Conservation (phyloP, 306 rosid genomes). For the Gillenia trifoliata region DNA sequence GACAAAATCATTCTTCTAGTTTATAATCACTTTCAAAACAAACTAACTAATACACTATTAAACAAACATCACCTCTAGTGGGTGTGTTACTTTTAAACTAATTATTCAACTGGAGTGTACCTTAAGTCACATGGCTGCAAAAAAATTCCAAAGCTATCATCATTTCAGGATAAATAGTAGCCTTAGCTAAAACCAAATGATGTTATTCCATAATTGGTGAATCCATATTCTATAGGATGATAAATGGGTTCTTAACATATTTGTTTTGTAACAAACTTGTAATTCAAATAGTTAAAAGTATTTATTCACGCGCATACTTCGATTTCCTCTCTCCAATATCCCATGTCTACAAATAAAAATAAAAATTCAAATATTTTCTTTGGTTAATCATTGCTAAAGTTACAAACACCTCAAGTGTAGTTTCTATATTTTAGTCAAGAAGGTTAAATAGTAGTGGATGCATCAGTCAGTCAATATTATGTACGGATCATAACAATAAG, state of each 20-base stretch:
- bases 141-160: slow-evolving; percentile 33
- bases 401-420: not conserved
- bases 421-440: too few relatives aligned
- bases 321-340: not conserved
- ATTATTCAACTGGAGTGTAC: slow-evolving; percentile 51
- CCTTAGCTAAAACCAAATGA: slow-evolving; percentile 17
- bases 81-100: slow-evolving; percentile 65
- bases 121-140: slow-evolving; percentile 59
- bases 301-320: too few relatives aligned
- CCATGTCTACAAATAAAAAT: too few relatives aligned
- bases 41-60: slow-evolving; percentile 38
- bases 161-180: slow-evolving; percentile 26
- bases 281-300: not conserved
- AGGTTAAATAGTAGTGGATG: too few relatives aligned
- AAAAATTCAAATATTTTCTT: not conserved
- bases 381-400: not conserved
- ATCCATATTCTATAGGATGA: not conserved
- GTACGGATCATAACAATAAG: too few relatives aligned
- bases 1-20: slow-evolving; percentile 30
- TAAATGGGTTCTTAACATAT: slow-evolving; percentile 1
- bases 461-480: too few relatives aligned
- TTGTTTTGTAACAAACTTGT: not conserved
- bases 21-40: slow-evolving; percentile 64
- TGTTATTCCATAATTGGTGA: not conserved
- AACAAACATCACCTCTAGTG: slow-evolving; percentile 42